phyloP scores from a whole-genome alignment of 1,284 basidiomycete species.

The Baeospora myosura region DNA sequence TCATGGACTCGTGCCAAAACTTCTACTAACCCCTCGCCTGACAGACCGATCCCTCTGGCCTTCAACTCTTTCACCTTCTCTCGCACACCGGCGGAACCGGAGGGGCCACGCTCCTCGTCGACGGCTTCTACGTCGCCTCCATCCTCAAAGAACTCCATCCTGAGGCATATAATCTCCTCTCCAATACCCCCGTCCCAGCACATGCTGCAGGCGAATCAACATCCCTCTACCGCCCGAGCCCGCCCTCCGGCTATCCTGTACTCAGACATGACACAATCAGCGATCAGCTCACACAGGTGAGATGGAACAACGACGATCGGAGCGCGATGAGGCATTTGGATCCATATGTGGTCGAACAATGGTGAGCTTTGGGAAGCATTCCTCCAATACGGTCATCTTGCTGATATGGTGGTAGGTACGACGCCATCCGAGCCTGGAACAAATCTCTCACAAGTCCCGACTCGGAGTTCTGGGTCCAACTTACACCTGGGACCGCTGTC shows the following conservation, averaged over 20 bases:
- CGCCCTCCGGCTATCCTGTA: conserved; percentile 56
- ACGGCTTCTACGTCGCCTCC: conserved; percentile 89
- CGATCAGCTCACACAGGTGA: conserved; percentile 67
- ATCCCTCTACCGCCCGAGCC: conserved; percentile 58
- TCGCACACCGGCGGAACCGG: conserved; percentile 79
- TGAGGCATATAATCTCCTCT: conserved; percentile 65
- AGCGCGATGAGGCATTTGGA: conserved; percentile 66
- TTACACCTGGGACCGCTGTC: conserved; percentile 80
- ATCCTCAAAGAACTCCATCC: conserved; percentile 72
- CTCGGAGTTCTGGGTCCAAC: conserved; percentile 88
- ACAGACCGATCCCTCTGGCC: conserved; percentile 85
- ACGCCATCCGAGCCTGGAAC: conserved; percentile 78
- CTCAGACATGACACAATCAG: conserved; percentile 57
- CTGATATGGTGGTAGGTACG: conserved; percentile 50
- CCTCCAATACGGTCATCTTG: conserved; percentile 9
- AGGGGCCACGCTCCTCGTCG: conserved; percentile 85
- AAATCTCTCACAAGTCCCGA: conserved; percentile 69
- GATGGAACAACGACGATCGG: conserved; percentile 96
- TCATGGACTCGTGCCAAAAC: conserved; percentile 5
- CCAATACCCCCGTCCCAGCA: conserved; percentile 64
- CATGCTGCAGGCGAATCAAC: conserved; percentile 83
- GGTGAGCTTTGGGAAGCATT: conserved; percentile 41
- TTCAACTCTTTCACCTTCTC: conserved; percentile 93
- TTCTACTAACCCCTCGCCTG: not conserved
- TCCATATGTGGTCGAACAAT: conserved; percentile 56